phyloP scores from a whole-genome alignment of 2,329 filamentous ascomycete species.

The Cladophialophora chaetospira region DNA sequence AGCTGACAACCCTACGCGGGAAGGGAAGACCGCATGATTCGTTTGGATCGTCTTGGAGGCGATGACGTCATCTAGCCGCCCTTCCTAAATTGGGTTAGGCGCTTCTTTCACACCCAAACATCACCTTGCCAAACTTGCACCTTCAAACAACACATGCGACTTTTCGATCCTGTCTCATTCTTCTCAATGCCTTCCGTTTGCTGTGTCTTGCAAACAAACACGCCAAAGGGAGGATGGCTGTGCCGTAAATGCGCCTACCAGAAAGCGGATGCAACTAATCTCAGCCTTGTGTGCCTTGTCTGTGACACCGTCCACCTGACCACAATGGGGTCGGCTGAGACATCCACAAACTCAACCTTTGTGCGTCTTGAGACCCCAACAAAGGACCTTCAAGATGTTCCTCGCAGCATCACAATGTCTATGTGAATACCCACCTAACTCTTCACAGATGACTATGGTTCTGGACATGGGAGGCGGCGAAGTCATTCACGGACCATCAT shows the following conservation, averaged over 20 bases:
- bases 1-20: not conserved
- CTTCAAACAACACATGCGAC: not conserved
- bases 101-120: not conserved
- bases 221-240: not conserved
- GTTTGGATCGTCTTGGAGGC: not conserved
- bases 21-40: slow-evolving; percentile 4
- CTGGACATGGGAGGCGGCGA: not conserved
- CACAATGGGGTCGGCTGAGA: slow-evolving; percentile 11
- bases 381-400: not conserved
- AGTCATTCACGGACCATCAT: not conserved
- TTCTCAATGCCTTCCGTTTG: not conserved
- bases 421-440: not conserved
- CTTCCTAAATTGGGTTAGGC: not conserved
- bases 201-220: not conserved
- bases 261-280: not conserved
- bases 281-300: not conserved
- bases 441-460: not conserved
- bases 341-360: not conserved
- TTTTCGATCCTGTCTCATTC: not conserved
- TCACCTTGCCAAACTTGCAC: not conserved
- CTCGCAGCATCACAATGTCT: slow-evolving; percentile 10
- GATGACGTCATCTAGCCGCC: not conserved
- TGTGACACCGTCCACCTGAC: slow-evolving; percentile 18
- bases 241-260: not conserved
- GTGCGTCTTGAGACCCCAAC: slow-evolving; percentile 8